Base-by-base conservation (phyloP, 306 rosid genomes). In the Senna siamea region DNA sequence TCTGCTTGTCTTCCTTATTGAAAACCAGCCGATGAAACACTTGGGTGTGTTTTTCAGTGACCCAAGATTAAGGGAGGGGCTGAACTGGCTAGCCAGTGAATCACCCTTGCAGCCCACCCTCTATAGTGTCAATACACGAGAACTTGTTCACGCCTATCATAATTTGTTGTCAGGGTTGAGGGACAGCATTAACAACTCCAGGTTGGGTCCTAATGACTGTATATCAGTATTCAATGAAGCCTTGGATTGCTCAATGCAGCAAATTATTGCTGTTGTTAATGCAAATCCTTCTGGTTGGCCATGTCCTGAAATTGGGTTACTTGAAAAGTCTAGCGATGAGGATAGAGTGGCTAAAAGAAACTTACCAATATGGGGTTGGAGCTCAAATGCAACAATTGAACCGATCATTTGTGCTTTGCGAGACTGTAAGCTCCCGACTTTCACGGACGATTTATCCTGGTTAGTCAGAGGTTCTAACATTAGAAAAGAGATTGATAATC, bases 21-120 rank as follows among this genome's bases (percentile, higher is more conserved):
- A 87, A 67, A 84, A 88, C 52, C 82, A 79, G 70, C 88, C 58
- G 76, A 54, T 59, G 78, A 85, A 83, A 59, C 83, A 52, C 51
- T 32, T 57, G 32, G 81, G 73, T 59, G 88, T 92, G 46, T 94
- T 94, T 85, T 90, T 85, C 76, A 89, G 97, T 41, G 93, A 91
- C 81, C 32, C 43, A 20, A 87, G 52, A 37, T 84, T 94, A 17
- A 87, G 89, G 79, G 96, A 88, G 70, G 99, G 97, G 28, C 86
- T 94, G 51, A 78, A 77, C 57, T 94, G 99, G 99, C 88, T 94
- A 62, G 99, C 96, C 38, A 75, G 85, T 60, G 89, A 94, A 85
- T 89, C 95, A 41, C 90, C 96, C 57, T 78, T 53, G 62, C 99
- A 88, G 69, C 96, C 89, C 50, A 77, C 66, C 56, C 81, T 83